Evolutionary conservation across 768 basidiomycete species (phyloP).

Genomic region (Boletus coccyginus): DNA sequence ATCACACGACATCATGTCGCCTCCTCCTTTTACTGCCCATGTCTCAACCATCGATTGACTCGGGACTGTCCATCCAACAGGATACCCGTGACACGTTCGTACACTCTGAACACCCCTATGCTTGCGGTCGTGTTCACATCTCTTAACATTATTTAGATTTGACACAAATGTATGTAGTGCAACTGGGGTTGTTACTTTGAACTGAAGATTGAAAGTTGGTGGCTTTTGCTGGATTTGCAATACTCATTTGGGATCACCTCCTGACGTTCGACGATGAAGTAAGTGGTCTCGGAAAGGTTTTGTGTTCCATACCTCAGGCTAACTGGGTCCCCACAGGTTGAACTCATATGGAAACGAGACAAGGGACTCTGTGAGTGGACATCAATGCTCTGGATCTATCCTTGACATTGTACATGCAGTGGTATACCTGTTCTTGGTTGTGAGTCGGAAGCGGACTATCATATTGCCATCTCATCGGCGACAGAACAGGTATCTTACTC

Average conservation of each 20-base stretch:
- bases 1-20: no score
- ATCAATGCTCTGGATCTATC: background rate
- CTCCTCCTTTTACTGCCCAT: background rate
- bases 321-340: constrained; percentile 22
- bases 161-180: constrained; percentile 9
- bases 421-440: constrained; percentile 37
- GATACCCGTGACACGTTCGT: constrained; percentile 1
- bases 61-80: background rate
- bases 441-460: constrained; percentile 15
- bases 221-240: constrained; percentile 48
- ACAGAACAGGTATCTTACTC: constrained; percentile 65
- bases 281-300: background rate
- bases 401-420: constrained; percentile 19
- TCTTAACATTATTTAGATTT: background rate
- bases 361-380: constrained; percentile 35
- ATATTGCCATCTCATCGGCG: background rate
- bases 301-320: background rate
- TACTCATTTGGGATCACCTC: constrained; percentile 49
- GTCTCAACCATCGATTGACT: background rate
- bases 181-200: background rate
- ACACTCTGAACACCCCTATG: background rate
- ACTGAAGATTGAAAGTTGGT: constrained; percentile 40
- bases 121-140: background rate
- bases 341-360: constrained; percentile 37
- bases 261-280: constrained; percentile 40